These are phyloP conservation scores for Hypericum androsaemum DNA, from an alignment of 345 rosid genomes.

Conservation along the genomic window DNA sequence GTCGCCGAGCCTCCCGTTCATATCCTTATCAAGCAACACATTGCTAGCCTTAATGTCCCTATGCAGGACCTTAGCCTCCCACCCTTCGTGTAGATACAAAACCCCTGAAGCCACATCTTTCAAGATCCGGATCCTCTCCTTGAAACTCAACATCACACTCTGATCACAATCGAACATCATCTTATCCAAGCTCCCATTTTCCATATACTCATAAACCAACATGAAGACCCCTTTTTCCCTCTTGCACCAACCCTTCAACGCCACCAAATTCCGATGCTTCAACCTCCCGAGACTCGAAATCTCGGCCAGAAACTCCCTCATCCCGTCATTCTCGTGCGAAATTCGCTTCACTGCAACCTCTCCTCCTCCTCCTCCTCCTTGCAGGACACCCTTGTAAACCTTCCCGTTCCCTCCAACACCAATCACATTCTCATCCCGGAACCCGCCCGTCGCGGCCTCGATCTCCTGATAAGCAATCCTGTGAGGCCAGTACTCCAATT, in stretches of 20 bases:
- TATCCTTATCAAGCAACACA: slow-evolving; percentile 60
- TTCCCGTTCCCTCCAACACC: slow-evolving; percentile 76
- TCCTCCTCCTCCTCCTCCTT: slow-evolving; percentile 34
- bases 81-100: slow-evolving; percentile 60
- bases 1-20: slow-evolving; percentile 65
- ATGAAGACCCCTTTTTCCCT: slow-evolving; percentile 55
- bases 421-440: slow-evolving; percentile 55
- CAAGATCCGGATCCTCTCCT: slow-evolving; percentile 43
- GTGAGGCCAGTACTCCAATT: slow-evolving; percentile 88
- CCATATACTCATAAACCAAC: slow-evolving; percentile 74
- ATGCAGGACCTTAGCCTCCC: slow-evolving; percentile 66
- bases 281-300: slow-evolving; percentile 64
- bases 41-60: slow-evolving; percentile 82
- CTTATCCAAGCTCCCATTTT: slow-evolving; percentile 63
- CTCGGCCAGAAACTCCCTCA: slow-evolving; percentile 66
- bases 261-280: slow-evolving; percentile 57
- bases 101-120: slow-evolving; percentile 61
- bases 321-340: slow-evolving; percentile 51
- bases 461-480: slow-evolving; percentile 47
- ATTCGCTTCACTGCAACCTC: slow-evolving; percentile 69
- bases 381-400: slow-evolving; percentile 62
- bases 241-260: slow-evolving; percentile 79
- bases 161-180: slow-evolving; percentile 39
- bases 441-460: slow-evolving; percentile 44
- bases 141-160: slow-evolving; percentile 26